phyloP scores from a whole-genome alignment of 805 yeast genomes.

The Metschnikowia lochheadii region DNA sequence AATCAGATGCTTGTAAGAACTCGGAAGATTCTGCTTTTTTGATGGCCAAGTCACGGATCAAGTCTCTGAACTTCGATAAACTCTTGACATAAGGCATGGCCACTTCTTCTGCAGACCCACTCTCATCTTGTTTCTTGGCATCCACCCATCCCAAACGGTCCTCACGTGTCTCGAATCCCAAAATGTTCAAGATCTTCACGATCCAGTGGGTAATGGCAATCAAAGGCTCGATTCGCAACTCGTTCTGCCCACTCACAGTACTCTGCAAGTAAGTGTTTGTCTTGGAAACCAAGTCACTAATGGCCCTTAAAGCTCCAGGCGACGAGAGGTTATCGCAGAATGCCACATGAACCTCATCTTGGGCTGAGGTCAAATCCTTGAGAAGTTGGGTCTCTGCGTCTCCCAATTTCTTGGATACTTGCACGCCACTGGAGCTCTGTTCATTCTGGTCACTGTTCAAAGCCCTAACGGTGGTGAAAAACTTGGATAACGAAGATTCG shows the following conservation, averaged over 20 bases:
- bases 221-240: slow-evolving; percentile 61
- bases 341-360: slow-evolving; percentile 62
- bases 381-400: slow-evolving; percentile 52
- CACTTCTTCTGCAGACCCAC: slow-evolving; percentile 52
- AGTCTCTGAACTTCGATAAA: slow-evolving; percentile 76
- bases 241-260: slow-evolving; percentile 39
- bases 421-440: slow-evolving; percentile 31
- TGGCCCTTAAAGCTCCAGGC: slow-evolving; percentile 62
- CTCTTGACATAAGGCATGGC: slow-evolving; percentile 78
- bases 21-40: slow-evolving; percentile 45
- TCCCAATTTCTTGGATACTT: slow-evolving; percentile 59
- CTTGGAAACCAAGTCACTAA: slow-evolving; percentile 66
- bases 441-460: slow-evolving; percentile 62
- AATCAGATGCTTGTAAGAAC: slow-evolving; percentile 69
- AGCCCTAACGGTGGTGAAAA: slow-evolving; percentile 85
- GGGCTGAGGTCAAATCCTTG: slow-evolving; percentile 46
- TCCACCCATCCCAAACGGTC: slow-evolving; percentile 83
- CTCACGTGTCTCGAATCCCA: slow-evolving; percentile 71
- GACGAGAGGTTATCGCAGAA: slow-evolving; percentile 88
- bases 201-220: slow-evolving; percentile 63
- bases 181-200: slow-evolving; percentile 60
- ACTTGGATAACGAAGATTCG: slow-evolving; percentile 74
- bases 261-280: slow-evolving; percentile 66
- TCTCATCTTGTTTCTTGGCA: slow-evolving; percentile 14
- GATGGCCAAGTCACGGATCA: slow-evolving; percentile 72